Conservation (phyloP, 208 protist genomes). For the Wallacemonas sp. region DNA sequence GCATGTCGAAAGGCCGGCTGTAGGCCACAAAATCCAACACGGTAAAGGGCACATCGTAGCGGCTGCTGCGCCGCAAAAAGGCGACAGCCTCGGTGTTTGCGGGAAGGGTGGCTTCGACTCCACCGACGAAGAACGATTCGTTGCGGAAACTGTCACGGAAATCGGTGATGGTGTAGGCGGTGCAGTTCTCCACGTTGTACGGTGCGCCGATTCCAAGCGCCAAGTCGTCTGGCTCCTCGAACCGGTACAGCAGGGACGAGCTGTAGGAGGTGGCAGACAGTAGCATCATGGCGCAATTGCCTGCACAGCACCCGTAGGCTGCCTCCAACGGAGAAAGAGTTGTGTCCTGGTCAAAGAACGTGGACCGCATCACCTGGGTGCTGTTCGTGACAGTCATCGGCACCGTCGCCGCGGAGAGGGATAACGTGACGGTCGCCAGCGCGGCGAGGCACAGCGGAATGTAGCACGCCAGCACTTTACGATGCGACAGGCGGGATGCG, state of each 20-base stretch:
- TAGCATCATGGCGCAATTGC: too few species aligned
- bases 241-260: too few species aligned
- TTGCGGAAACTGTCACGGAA: too few species aligned
- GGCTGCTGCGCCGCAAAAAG: neutral
- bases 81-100: neutral
- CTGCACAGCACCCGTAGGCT: too few species aligned
- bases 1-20: neutral
- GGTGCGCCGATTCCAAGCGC: neutral
- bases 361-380: too few species aligned
- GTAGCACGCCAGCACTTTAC: neutral
- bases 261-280: neutral
- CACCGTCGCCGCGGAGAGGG: neutral
- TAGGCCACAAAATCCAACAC: neutral
- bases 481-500: neutral
- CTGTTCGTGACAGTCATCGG: neutral
- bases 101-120: too few species aligned
- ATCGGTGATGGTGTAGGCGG: neutral
- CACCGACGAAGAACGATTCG: too few species aligned
- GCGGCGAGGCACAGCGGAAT: neutral
- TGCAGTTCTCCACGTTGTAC: conserved; percentile 1
- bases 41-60: neutral
- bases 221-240: neutral
- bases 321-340: too few species aligned
- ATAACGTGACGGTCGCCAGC: neutral
- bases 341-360: too few species aligned